A percentile compares a stretch with the other conserved stretches of the same genome.
These are phyloP conservation scores for Aspergillus nidulans DNA, from an alignment of 495 filamentous ascomycete species.

Conservation along the genomic window DNA sequence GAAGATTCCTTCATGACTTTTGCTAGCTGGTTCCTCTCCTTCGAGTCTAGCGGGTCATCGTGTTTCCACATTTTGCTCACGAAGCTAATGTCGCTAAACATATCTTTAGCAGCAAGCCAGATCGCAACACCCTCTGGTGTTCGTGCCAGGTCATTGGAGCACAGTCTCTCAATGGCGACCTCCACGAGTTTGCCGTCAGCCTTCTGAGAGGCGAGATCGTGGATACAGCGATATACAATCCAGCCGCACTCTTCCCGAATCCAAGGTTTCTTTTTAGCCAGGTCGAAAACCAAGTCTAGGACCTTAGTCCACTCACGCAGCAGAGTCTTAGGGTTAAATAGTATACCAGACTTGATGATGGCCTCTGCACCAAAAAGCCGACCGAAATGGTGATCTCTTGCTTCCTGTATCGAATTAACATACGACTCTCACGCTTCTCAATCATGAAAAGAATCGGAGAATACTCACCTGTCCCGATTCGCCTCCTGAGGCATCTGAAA, in stretches of 20 bases:
- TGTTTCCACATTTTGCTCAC: slow-evolving; percentile 70
- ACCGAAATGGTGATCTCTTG: slow-evolving; percentile 79
- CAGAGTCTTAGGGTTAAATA: slow-evolving; percentile 51
- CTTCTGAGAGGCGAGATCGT: slow-evolving; percentile 36
- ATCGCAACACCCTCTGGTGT: slow-evolving; percentile 85
- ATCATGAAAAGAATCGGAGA: not conserved
- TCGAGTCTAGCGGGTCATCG: slow-evolving; percentile 59
- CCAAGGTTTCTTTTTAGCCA: slow-evolving; percentile 72
- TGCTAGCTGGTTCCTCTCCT: slow-evolving; percentile 59
- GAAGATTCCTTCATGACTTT: slow-evolving; percentile 77
- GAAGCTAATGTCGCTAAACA: slow-evolving; percentile 59
- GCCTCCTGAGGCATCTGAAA: slow-evolving; percentile 60
- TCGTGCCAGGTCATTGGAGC: slow-evolving; percentile 59
- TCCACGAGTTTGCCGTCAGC: slow-evolving; percentile 47
- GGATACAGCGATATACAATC: slow-evolving; percentile 52
- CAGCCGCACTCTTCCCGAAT: slow-evolving; percentile 81
- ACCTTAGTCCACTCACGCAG: slow-evolving; percentile 57
- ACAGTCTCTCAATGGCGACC: slow-evolving; percentile 56
- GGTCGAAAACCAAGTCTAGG: slow-evolving; percentile 46
- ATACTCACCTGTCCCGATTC: slow-evolving; percentile 55
- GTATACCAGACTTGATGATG: slow-evolving; percentile 70
- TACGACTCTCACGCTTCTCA: not conserved
- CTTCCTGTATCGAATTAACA: slow-evolving; percentile 54
- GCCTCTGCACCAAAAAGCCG: slow-evolving; percentile 82
- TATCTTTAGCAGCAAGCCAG: slow-evolving; percentile 66